Percentiles rank a stretch among this genome's conserved stretches.
Conservation (phyloP, 768 basidiomycete genomes). For the Lactarius vividus region DNA sequence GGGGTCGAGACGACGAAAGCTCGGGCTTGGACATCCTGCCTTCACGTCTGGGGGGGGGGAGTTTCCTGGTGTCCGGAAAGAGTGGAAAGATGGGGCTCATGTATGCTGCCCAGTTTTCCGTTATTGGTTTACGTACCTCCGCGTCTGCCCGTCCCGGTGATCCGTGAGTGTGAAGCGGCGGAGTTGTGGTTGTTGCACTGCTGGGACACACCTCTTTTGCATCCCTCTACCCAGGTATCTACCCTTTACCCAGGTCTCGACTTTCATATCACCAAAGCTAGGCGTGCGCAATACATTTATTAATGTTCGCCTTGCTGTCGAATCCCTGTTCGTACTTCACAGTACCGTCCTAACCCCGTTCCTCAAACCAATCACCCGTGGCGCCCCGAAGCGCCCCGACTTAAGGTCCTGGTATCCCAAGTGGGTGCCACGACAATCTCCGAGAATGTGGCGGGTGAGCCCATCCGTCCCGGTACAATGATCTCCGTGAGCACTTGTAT, state of each 20-base stretch:
- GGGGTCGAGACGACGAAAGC: conserved; percentile 4
- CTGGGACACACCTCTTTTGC: background rate
- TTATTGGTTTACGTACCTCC: background rate
- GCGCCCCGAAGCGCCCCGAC: background rate
- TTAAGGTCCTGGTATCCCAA: background rate
- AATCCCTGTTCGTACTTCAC: background rate
- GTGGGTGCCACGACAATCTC: background rate
- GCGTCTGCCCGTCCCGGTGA: conserved; percentile 1
- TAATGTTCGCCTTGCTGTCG: background rate
- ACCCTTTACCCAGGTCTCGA: background rate
- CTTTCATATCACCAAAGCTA: background rate
- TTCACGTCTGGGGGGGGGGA: background rate
- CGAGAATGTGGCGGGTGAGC: background rate
- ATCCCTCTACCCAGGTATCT: background rate
- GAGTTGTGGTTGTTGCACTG: background rate
- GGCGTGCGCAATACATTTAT: background rate
- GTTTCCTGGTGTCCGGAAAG: background rate
- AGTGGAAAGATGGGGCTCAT: background rate
- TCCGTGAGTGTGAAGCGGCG: background rate
- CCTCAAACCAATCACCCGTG: background rate
- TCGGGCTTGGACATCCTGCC: conserved; percentile 12
- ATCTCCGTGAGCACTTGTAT: background rate
- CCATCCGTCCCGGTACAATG: background rate
- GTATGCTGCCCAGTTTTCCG: background rate
- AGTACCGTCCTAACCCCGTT: background rate